Evolutionary conservation across 768 basidiomycete species (phyloP).

Genomic region (Mycena crocata): DNA sequence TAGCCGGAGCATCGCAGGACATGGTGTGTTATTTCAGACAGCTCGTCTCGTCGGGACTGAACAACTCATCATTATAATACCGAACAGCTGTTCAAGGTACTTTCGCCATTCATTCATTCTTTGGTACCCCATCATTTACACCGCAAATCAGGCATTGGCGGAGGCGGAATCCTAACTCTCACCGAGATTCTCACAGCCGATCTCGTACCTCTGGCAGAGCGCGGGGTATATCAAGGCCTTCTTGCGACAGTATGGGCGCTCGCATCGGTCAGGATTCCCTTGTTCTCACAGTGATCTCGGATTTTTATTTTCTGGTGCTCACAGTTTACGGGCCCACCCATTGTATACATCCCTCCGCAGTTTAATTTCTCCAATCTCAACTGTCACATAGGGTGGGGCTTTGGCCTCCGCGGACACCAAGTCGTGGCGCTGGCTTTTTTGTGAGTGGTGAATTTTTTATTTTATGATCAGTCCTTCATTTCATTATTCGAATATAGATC

Average conservation of each 20-base stretch:
- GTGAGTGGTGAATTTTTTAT: slow-evolving; percentile 25
- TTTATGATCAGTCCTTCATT: background rate
- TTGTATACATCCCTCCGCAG: background rate
- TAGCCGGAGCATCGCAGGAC: slow-evolving; percentile 52
- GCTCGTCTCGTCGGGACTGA: background rate
- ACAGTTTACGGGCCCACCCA: slow-evolving; percentile 19
- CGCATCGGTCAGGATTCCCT: slow-evolving; percentile 35
- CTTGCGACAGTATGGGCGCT: slow-evolving; percentile 42
- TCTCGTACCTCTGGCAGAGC: slow-evolving; percentile 52
- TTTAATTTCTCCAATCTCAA: background rate
- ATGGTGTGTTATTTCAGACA: slow-evolving; percentile 39
- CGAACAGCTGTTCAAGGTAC: slow-evolving; percentile 20
- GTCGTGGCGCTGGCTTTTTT: slow-evolving; percentile 45
- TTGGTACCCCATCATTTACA: background rate
- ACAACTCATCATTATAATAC: background rate
- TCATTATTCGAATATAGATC: slow-evolving; percentile 33
- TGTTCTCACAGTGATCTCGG: background rate
- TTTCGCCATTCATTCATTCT: background rate
- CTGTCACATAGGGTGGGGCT: slow-evolving; percentile 28
- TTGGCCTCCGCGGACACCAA: slow-evolving; percentile 26
- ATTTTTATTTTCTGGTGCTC: background rate
- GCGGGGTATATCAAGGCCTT: slow-evolving; percentile 49
- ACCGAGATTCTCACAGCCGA: slow-evolving; percentile 54
- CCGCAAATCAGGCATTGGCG: slow-evolving; percentile 42
- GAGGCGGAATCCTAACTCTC: slow-evolving; percentile 47